Evolutionary conservation across 192 early-diverging fungal genomes (phyloP).

Genomic region (Kickxella alabastrina): DNA sequence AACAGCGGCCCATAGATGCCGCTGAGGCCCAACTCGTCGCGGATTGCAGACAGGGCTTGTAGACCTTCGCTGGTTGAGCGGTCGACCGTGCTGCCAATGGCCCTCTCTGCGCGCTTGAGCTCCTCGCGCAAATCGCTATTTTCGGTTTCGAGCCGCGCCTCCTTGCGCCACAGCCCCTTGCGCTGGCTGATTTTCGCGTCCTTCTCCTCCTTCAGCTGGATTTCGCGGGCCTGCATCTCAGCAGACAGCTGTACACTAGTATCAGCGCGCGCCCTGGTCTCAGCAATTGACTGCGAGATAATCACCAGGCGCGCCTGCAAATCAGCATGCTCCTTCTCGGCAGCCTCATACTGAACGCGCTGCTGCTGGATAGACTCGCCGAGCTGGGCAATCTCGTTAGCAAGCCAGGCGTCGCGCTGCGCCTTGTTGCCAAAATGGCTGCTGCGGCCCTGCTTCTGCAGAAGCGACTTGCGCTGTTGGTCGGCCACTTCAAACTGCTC

Average conservation of each 20-base stretch:
- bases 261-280: conserved; percentile 22
- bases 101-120: conserved; percentile 67
- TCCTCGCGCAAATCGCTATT: conserved; percentile 70
- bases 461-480: conserved; percentile 69
- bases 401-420: conserved; percentile 79
- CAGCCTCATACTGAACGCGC: conserved; percentile 52
- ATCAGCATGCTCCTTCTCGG: conserved; percentile 30
- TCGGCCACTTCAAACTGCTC: conserved; percentile 68
- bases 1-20: conserved; percentile 91
- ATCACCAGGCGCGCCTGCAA: conserved; percentile 22
- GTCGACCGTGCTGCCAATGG: conserved; percentile 73
- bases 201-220: conserved; percentile 36
- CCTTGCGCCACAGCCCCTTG: conserved; percentile 87
- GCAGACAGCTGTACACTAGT: conserved; percentile 18
- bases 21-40: conserved; percentile 55
- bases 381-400: conserved; percentile 66
- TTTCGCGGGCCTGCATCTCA: conserved; percentile 41
- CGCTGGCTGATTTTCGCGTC: conserved; percentile 38
- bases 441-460: conserved; percentile 83
- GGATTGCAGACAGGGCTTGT: conserved; percentile 65
- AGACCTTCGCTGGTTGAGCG: conserved; percentile 79
- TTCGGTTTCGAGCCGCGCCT: conserved; percentile 65
- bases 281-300: conserved; percentile 21
- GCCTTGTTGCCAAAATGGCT: conserved; percentile 66
- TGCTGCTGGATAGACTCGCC: conserved; percentile 52